Evolutionary conservation across 306 rosid genomes (phyloP), one percentile per base, ranked within the genome.

Genomic region (Pyrus betulifolia): DNA sequence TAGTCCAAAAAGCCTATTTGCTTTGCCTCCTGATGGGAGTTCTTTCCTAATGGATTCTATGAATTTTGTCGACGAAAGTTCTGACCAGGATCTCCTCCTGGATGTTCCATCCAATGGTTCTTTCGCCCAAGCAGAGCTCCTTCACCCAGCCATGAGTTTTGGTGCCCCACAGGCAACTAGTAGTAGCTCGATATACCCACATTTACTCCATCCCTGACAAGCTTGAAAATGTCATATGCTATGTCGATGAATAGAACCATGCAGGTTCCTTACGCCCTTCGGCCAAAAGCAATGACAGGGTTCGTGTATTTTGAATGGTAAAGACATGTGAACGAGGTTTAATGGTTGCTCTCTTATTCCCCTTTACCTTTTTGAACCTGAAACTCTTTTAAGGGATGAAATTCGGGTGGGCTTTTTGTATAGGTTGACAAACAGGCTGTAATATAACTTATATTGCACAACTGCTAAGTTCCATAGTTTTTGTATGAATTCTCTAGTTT

Each of bases 121-220:
- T 42, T 96, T 92, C 69, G 94, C 97, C 6, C 89, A 91, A 81
- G 99, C 99, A 67, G 98, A 96, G 84, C 98, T 96, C 23, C 83
- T 92, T 68, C 87, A 67, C 60, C 96, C 96, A 46, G 67, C 85
- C 45, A 40, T 72, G 76, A 85, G 79, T 83, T 86, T 82, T 76
- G 92, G 85, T 71, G 90, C 90, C 72, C 94, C 77, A 59, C 85
- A 88, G 82, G 90, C 97, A 60, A 89, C 91, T 75, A 88, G 96
- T 74, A 91, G 97, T 84, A 89, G 89, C 87, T 89, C 91, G 30
- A 71, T 83, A 59, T 84, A 88, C 84, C 89, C 93, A 42, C 82
- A 86, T 76, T 66, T 80, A 65, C 44, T 63, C 75, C 85, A 75
- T 70, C 85, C 82, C 77, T 91, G 82, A 85, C 81, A 65, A 74